These are phyloP conservation scores for Basidiobolus meristosporus DNA, from an alignment of 371 early-diverging fungal genomes.

Conservation along the genomic window DNA sequence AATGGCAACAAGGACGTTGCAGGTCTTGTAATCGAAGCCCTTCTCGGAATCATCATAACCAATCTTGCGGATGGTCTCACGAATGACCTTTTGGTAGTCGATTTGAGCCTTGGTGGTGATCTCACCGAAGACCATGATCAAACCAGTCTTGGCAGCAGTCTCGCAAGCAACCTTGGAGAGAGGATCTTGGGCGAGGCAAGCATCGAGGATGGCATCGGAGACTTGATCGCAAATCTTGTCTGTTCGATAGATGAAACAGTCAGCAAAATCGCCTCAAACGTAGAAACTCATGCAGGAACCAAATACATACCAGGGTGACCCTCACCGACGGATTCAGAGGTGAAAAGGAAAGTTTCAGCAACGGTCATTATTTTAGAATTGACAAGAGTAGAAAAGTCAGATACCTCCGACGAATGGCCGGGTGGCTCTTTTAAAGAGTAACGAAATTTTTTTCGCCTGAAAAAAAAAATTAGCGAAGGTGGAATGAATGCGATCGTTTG, in stretches of 20 bases:
- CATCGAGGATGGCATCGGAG: constrained; percentile 97
- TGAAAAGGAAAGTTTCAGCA: constrained; percentile 77
- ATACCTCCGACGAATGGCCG: no score
- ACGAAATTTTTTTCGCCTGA: no score
- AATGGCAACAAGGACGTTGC: constrained; percentile 96
- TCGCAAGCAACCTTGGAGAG: constrained; percentile 98
- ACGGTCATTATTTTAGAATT: no score
- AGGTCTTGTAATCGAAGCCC: constrained; percentile 99
- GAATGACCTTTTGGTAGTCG: constrained; percentile 96
- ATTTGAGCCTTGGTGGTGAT: constrained; percentile 94
- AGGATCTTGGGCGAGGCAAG: constrained; percentile 88
- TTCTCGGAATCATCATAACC: constrained; percentile 95
- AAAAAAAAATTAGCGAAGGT: no score
- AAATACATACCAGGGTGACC: constrained; percentile 80
- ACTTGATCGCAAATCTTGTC: constrained; percentile 99
- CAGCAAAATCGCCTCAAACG: no score
- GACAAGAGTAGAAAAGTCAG: no score
- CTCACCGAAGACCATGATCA: constrained; percentile 99
- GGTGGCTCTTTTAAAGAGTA: no score
- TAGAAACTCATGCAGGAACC: no score
- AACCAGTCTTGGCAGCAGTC: constrained; percentile 97
- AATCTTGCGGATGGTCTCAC: constrained; percentile 92
- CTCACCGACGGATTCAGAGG: constrained; percentile 98
- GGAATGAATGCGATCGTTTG: no score
- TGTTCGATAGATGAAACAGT: constrained; percentile 6